Conservation (phyloP, 495 filamentous ascomycete genomes). For the Penicillium herquei region DNA sequence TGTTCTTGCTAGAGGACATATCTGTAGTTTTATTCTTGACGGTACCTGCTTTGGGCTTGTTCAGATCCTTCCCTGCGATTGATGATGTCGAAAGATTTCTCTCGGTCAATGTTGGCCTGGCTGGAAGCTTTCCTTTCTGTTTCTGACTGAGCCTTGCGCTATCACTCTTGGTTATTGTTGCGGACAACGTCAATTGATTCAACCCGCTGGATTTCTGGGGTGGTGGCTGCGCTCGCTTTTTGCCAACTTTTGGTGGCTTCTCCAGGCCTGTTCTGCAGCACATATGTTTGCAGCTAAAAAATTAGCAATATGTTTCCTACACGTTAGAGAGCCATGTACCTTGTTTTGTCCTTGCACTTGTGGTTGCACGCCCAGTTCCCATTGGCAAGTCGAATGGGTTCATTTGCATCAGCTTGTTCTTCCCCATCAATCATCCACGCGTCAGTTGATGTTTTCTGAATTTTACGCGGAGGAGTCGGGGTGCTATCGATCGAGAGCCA, state of each 20-base stretch:
- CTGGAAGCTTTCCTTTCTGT: background rate
- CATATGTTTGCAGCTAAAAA: conserved; percentile 69
- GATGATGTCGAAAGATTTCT: background rate
- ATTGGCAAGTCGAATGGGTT: conserved; percentile 63
- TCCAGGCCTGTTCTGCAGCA: conserved; percentile 90
- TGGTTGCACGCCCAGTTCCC: conserved; percentile 91
- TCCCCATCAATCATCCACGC: conserved; percentile 11
- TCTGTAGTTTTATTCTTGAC: background rate
- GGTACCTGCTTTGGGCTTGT: background rate
- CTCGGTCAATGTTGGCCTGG: background rate
- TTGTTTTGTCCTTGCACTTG: conserved; percentile 72
- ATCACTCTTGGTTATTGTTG: conserved; percentile 28
- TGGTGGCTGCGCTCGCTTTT: conserved; percentile 20
- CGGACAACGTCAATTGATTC: conserved; percentile 30
- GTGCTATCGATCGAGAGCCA: conserved; percentile 22
- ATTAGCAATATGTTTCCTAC: background rate
- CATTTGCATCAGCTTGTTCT: conserved; percentile 24
- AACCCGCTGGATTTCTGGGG: conserved; percentile 20
- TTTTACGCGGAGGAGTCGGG: conserved; percentile 6
- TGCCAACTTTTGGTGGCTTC: conserved; percentile 65
- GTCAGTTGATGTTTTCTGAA: conserved; percentile 1
- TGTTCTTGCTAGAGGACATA: background rate
- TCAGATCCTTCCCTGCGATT: background rate
- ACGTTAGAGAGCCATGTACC: conserved; percentile 25
- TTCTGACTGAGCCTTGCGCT: background rate